Percentiles rank a stretch among this genome's conserved stretches.
These are phyloP conservation scores for Inga leiocalycina DNA, from an alignment of 306 rosid species.

Conservation along the genomic window DNA sequence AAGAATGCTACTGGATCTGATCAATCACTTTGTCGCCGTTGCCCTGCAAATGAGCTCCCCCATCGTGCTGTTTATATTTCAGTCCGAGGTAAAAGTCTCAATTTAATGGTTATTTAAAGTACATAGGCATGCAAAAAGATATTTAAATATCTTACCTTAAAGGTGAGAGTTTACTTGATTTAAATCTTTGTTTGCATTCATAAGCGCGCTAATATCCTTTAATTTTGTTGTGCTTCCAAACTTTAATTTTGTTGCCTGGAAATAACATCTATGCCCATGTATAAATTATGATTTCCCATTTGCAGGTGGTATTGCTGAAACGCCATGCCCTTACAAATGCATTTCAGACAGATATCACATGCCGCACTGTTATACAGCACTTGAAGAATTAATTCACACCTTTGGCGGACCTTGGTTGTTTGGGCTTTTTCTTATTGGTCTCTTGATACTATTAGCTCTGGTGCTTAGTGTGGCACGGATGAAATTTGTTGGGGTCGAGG, in stretches of 20 bases:
- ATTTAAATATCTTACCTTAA: background rate
- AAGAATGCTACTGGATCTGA: slow-evolving; percentile 91
- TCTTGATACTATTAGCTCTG: slow-evolving; percentile 84
- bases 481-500: slow-evolving; percentile 97
- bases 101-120: slow-evolving; percentile 25
- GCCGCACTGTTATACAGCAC: slow-evolving; percentile 96
- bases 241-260: background rate
- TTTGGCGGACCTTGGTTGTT: slow-evolving; percentile 99
- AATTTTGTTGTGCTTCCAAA: background rate
- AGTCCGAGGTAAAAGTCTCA: slow-evolving; percentile 75
- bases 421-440: slow-evolving; percentile 82
- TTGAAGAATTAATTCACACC: slow-evolving; percentile 92
- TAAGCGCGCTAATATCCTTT: background rate
- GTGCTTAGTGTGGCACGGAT: slow-evolving; percentile 95
- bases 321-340: slow-evolving; percentile 92
- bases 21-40: slow-evolving; percentile 67
- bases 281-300: slow-evolving; percentile 19
- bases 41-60: slow-evolving; percentile 84
- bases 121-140: slow-evolving; percentile 8
- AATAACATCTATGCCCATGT: slow-evolving; percentile 7
- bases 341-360: slow-evolving; percentile 93
- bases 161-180: background rate
- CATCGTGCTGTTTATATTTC: slow-evolving; percentile 72
- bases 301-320: slow-evolving; percentile 85
- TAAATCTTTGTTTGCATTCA: background rate